Base-by-base conservation (phyloP, 2,329 filamentous ascomycete species). In the Cyphellophora attinorum region DNA sequence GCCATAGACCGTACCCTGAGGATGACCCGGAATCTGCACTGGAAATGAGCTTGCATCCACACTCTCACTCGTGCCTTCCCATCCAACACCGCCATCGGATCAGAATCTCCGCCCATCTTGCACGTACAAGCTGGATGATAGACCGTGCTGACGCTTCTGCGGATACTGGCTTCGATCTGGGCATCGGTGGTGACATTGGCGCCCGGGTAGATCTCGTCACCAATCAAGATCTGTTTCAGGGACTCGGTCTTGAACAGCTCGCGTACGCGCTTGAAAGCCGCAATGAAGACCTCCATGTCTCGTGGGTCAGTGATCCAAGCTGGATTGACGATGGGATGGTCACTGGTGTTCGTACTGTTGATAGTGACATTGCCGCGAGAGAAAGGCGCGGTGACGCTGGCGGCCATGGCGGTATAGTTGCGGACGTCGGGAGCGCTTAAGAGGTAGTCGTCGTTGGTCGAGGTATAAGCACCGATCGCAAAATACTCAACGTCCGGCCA, bases 1-100 rank as follows among this genome's bases (percentile, higher is more conserved):
- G 42, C 56, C 58, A 49, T 64, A 66, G 27, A 62, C 48, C n/a
- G 55, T 54, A 10, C 53, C 51, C 45, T 60, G 56, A 4, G 60
- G 60, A 50, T 66, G 62, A 4, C 61, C 62, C 2, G 61, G 60
- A 10, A 55, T 51, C 18, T 60, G 19, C 8, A 59, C 33, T 1
- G 56, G 53, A 27, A 60, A 57, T 2, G 44, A 37, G 28, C 47
- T 53, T 1, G 54, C 54, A 40, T 61, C 56, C 4, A 58, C 54
- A 5, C 57, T 31, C 45, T 48, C 4, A 56, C 54, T 19, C 40
- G 42, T 8, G 48, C 49, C 10, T 49, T 40, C 13, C 36, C 39
- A 35, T 60, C 56, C 6, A 62, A 40, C 2, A 60, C 57, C 3
- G 55, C 55, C 39, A 47, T 52, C 1, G 40, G 11, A 28, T 59